A percentile compares a stretch with the other conserved stretches of the same genome.
Evolutionary conservation across 192 early-diverging fungal species (phyloP).

Genomic region (Piromyces sp.): DNA sequence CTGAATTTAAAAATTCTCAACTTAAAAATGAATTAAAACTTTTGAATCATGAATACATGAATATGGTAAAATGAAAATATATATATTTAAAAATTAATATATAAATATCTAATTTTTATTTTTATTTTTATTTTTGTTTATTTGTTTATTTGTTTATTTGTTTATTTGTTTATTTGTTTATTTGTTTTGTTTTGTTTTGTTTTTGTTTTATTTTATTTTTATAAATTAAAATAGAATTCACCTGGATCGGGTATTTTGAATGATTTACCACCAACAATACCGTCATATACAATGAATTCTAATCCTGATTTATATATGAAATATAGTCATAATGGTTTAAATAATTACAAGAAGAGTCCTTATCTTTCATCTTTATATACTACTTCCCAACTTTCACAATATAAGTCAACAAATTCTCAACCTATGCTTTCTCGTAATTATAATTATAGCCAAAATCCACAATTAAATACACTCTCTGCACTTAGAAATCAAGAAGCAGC

Average conservation of each 20-base stretch:
- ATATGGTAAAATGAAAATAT: not conserved
- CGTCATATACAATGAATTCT: not conserved
- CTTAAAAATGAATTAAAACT: not conserved
- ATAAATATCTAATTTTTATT: too few species aligned
- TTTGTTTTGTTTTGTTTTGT: too few species aligned
- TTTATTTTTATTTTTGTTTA: too few species aligned
- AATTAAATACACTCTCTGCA: not conserved
- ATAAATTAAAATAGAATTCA: not conserved
- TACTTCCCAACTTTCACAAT: not conserved
- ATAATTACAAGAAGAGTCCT: not conserved
- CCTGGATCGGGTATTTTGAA: not conserved
- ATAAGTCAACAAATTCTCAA: not conserved
- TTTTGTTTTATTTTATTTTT: too few species aligned
- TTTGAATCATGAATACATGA: not conserved
- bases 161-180: too few species aligned
- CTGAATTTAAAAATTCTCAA: not conserved
- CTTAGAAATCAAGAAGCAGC: not conserved
- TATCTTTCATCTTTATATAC: not conserved
- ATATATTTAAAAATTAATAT: too few species aligned
- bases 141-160: too few species aligned
- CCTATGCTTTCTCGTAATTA: not conserved
- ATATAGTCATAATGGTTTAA: not conserved
- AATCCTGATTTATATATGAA: not conserved
- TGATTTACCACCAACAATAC: not conserved
- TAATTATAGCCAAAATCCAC: not conserved